These are phyloP conservation scores for Coemansia sp. DNA, from an alignment of 192 early-diverging fungal genomes.

Conservation along the genomic window DNA sequence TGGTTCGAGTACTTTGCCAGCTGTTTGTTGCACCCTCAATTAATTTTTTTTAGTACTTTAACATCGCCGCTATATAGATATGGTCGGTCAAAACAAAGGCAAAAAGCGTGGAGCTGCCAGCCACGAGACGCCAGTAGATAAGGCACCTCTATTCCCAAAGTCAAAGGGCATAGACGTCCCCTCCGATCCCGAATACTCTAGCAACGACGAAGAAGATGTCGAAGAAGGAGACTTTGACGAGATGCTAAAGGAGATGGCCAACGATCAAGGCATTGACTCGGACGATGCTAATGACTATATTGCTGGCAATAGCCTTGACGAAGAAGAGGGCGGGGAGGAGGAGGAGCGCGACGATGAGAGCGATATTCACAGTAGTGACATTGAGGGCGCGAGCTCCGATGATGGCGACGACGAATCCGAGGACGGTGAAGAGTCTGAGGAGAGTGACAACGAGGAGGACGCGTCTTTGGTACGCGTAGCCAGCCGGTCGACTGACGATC, in stretches of 20 bases:
- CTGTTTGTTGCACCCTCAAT: not conserved
- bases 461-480: constrained; percentile 47
- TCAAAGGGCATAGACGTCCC: constrained; percentile 28
- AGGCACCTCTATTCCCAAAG: constrained; percentile 20
- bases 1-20: not conserved
- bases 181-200: constrained; percentile 29
- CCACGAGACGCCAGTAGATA: constrained; percentile 19
- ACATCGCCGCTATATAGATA: not conserved
- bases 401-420: constrained; percentile 50
- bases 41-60: constrained; percentile 3
- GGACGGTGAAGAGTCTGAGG: constrained; percentile 45
- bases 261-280: constrained; percentile 54
- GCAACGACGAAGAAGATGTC: constrained; percentile 18
- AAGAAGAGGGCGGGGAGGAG: constrained; percentile 39
- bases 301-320: constrained; percentile 24
- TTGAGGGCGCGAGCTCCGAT: constrained; percentile 56
- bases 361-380: constrained; percentile 47
- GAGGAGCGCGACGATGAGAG: constrained; percentile 23
- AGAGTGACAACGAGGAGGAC: constrained; percentile 14
- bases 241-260: constrained; percentile 32
- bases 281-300: constrained; percentile 44
- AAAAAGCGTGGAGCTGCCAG: constrained; percentile 33
- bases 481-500: constrained; percentile 54
- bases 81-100: constrained; percentile 20
- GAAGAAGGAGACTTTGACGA: constrained; percentile 48